Percentiles rank a stretch among this genome's conserved stretches.
These are phyloP conservation scores for Citrus mangshanensis DNA, from an alignment of 345 rosid species.

Conservation along the genomic window DNA sequence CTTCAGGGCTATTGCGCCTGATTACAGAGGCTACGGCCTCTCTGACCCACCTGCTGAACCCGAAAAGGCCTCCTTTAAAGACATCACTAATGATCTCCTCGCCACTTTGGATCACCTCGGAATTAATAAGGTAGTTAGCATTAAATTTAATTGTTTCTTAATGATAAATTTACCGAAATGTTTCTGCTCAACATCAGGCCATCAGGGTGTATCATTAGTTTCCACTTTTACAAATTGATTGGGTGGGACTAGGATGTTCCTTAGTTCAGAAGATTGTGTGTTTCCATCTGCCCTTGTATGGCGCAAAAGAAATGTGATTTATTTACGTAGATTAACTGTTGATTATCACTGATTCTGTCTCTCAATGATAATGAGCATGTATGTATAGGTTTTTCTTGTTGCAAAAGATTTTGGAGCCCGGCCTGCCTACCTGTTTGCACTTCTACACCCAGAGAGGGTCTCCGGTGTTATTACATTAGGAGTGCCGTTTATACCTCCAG, in stretches of 20 bases:
- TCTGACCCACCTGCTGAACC: conserved; percentile 51
- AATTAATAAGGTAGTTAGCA: conserved; percentile 31
- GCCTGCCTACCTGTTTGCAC: conserved; percentile 40
- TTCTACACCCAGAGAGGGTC: conserved; percentile 44
- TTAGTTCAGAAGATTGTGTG: neutral
- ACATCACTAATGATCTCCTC: conserved; percentile 35
- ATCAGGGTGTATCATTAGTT: neutral
- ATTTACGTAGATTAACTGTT: neutral
- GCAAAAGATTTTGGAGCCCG: conserved; percentile 51
- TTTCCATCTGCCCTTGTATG: too few relatives aligned
- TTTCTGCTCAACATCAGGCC: neutral
- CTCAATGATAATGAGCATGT: neutral
- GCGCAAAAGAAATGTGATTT: neutral
- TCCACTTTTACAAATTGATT: neutral
- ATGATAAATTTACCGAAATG: neutral
- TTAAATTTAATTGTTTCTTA: neutral
- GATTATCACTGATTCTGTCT: neutral
- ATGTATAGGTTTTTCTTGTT: conserved; percentile 42
- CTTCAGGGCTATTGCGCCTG: conserved; percentile 49
- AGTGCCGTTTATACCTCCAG: conserved; percentile 38
- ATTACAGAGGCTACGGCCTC: conserved; percentile 51
- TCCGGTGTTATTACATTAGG: conserved; percentile 49
- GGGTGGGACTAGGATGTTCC: neutral
- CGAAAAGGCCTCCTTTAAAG: conserved; percentile 30
- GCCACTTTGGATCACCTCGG: conserved; percentile 40